Evolutionary conservation across 495 filamentous ascomycete genomes (phyloP).

Genomic region (Tuber melanosporum): DNA sequence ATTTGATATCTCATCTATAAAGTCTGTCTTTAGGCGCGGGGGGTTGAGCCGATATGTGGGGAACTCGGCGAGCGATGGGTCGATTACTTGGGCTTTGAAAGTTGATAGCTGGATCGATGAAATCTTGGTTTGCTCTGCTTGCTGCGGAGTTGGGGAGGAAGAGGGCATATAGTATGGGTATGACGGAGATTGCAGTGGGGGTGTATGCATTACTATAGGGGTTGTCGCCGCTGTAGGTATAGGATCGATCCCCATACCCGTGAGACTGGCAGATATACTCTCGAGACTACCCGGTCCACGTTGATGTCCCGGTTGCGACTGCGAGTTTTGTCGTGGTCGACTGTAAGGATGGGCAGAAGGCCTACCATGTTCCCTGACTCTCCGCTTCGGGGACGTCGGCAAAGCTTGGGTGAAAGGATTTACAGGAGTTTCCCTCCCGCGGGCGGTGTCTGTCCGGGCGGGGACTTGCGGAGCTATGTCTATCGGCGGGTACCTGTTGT

Average conservation of each 20-base stretch:
- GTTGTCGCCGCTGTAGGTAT: background rate
- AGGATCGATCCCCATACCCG: background rate
- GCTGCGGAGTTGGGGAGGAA: background rate
- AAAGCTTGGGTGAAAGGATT: background rate
- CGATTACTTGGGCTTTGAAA: background rate
- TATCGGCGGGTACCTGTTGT: background rate
- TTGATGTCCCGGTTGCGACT: background rate
- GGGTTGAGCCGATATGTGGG: background rate
- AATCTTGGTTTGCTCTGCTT: conserved; percentile 1
- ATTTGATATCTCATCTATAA: conserved; percentile 1
- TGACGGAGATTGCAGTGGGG: background rate
- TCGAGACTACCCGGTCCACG: background rate
- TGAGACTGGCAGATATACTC: background rate
- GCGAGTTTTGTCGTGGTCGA: background rate
- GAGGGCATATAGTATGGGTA: background rate
- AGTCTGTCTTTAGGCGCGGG: background rate
- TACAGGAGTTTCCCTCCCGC: background rate
- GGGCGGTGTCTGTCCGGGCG: background rate
- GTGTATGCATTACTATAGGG: background rate
- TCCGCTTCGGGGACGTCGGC: background rate
- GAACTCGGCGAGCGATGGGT: background rate
- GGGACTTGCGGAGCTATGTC: background rate
- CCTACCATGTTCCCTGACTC: background rate
- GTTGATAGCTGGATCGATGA: background rate
- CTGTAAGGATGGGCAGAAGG: background rate